Percentiles rank a stretch among this genome's conserved stretches.
These are phyloP conservation scores for Calonectria pseudoturangicola DNA, from an alignment of 2,329 filamentous ascomycete species.

Conservation along the genomic window DNA sequence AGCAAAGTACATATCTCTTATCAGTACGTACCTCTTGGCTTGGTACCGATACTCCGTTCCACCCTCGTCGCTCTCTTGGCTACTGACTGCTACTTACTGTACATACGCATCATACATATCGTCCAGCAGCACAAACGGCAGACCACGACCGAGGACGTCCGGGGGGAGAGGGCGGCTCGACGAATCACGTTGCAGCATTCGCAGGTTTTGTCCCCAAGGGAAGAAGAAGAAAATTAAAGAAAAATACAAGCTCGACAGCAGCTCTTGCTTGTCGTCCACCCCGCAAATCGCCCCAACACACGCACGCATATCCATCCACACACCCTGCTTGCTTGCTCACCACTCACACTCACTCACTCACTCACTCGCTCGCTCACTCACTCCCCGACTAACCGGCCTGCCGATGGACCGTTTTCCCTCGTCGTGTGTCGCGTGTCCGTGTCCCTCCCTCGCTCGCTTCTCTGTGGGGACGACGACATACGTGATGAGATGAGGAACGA, in stretches of 20 bases:
- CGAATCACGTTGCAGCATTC: slow-evolving; percentile 5
- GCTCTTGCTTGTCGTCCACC: neutral
- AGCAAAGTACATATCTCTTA: slow-evolving; percentile 3
- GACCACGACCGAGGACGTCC: neutral
- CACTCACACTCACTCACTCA: too few species aligned
- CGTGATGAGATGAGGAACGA: slow-evolving; percentile 25
- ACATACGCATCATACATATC: too few species aligned
- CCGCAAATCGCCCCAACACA: slow-evolving; percentile 5
- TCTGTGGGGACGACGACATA: slow-evolving; percentile 8
- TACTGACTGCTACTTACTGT: neutral
- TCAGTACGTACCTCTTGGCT: slow-evolving; percentile 13
- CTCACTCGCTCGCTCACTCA: too few species aligned
- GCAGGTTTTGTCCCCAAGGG: too few species aligned
- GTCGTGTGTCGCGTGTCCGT: slow-evolving; percentile 23
- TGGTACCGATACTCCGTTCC: slow-evolving; percentile 24
- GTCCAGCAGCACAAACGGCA: neutral
- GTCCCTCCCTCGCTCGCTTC: neutral
- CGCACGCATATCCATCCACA: neutral
- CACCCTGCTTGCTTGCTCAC: neutral
- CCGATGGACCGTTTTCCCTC: slow-evolving; percentile 24
- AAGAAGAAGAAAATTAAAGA: neutral
- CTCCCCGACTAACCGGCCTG: slow-evolving; percentile 20
- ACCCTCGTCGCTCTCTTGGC: slow-evolving; percentile 4
- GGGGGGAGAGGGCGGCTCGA: neutral
- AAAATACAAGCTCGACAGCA: neutral